Evolutionary conservation across 371 early-diverging fungal genomes (phyloP).

Genomic region (Sporodiniella umbellata): DNA sequence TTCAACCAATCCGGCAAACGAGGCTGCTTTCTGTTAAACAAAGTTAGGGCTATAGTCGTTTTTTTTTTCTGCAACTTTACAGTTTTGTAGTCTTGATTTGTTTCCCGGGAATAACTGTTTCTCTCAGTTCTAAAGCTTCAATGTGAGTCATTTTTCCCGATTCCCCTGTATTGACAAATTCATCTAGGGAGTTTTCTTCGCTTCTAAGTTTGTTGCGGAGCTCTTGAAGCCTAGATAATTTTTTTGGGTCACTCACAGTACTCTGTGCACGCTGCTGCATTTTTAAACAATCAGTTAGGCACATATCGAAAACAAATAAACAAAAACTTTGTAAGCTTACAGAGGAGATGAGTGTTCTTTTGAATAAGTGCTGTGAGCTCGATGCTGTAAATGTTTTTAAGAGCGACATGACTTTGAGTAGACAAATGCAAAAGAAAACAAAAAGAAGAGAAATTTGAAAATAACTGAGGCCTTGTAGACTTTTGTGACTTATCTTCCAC

Average conservation of each 20-base stretch:
- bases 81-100: slow-evolving; percentile 42
- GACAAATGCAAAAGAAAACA: neutral
- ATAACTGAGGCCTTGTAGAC: neutral
- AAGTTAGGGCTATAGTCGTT: no score
- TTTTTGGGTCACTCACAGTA: slow-evolving; percentile 11
- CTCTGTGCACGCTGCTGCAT: slow-evolving; percentile 17
- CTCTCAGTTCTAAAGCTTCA: slow-evolving; percentile 65
- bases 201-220: slow-evolving; percentile 13
- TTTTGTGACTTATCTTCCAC: neutral
- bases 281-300: neutral
- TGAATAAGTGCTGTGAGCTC: neutral
- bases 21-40: slow-evolving; percentile 45
- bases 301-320: neutral
- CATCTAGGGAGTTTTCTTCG: slow-evolving; percentile 49
- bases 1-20: slow-evolving; percentile 94
- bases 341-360: neutral
- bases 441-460: neutral
- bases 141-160: slow-evolving; percentile 55
- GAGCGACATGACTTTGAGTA: neutral
- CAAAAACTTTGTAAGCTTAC: neutral
- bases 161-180: slow-evolving; percentile 59
- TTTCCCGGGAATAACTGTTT: slow-evolving; percentile 49
- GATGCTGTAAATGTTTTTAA: neutral
- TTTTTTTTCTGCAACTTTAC: slow-evolving; percentile 19
- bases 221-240: slow-evolving; percentile 14